Evolutionary conservation across 148 eudicot species (phyloP).

Genomic region (Polygonum maritimum): DNA sequence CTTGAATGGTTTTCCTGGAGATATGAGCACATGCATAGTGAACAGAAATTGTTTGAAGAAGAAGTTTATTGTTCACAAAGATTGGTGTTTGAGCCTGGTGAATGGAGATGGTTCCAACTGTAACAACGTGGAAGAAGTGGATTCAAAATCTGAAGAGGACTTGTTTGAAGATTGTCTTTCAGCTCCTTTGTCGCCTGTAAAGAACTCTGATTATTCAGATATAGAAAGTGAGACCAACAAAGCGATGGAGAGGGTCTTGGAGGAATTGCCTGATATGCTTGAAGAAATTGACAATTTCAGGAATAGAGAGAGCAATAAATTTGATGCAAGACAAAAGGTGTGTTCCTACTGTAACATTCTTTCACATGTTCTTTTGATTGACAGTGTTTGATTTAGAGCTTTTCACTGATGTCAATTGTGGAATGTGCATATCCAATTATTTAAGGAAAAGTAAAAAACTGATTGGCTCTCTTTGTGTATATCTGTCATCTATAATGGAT

Average conservation of each 20-base stretch:
- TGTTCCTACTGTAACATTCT: not conserved
- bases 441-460: not conserved
- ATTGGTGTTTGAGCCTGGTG: conserved; percentile 16
- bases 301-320: not conserved
- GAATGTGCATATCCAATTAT: not conserved
- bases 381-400: not conserved
- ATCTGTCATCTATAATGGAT: not conserved
- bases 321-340: not conserved
- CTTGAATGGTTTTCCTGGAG: not conserved
- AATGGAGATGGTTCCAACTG: not conserved
- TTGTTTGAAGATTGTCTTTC: conserved; percentile 12
- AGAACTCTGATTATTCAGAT: conserved; percentile 12
- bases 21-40: not conserved
- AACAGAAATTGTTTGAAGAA: conserved; percentile 21
- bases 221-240: conserved; percentile 13
- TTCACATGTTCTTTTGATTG: not conserved
- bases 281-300: not conserved
- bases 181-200: conserved; percentile 9
- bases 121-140: not conserved
- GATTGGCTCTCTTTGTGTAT: not conserved
- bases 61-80: conserved; percentile 13
- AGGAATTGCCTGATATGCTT: conserved; percentile 2
- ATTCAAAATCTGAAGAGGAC: not conserved
- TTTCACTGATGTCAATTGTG: not conserved
- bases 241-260: conserved; percentile 3